phyloP scores from a whole-genome alignment of 2,329 filamentous ascomycete genomes.

The Verticillium alfalfae region DNA sequence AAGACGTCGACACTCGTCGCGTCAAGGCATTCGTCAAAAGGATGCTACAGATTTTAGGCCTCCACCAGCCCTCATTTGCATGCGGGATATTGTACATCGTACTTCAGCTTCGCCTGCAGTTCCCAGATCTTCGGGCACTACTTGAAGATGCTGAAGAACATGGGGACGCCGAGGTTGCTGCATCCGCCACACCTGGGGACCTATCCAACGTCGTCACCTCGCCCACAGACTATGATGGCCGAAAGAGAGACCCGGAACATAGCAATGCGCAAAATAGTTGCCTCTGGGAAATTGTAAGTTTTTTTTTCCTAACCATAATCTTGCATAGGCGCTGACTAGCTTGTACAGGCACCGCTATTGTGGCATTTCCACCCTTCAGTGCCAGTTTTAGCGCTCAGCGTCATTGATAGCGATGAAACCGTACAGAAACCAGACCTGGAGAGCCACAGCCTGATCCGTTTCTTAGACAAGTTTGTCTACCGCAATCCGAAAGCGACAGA shows the following conservation, averaged over 20 bases:
- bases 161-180: slow-evolving; percentile 52
- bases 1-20: slow-evolving; percentile 81
- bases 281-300: slow-evolving; percentile 79
- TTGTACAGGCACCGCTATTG: slow-evolving; percentile 54
- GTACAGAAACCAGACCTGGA: slow-evolving; percentile 86
- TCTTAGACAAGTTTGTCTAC: slow-evolving; percentile 98
- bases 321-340: slow-evolving; percentile 10
- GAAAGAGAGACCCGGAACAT: slow-evolving; percentile 86
- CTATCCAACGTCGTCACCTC: not conserved
- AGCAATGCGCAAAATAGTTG: slow-evolving; percentile 91
- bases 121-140: slow-evolving; percentile 74
- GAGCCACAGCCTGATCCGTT: slow-evolving; percentile 87
- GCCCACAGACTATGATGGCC: slow-evolving; percentile 64
- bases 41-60: slow-evolving; percentile 76
- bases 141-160: slow-evolving; percentile 74
- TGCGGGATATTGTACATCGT: slow-evolving; percentile 91
- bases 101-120: slow-evolving; percentile 70
- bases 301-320: not conserved
- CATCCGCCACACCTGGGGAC: not conserved
- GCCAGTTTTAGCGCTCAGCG: slow-evolving; percentile 68
- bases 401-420: slow-evolving; percentile 65
- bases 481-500: slow-evolving; percentile 75
- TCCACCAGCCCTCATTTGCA: slow-evolving; percentile 89
- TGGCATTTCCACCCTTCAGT: slow-evolving; percentile 92
- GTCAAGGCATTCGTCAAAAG: slow-evolving; percentile 96